phyloP scores from a whole-genome alignment of 768 basidiomycete genomes.

The Brasilioporus rufonigricans region DNA sequence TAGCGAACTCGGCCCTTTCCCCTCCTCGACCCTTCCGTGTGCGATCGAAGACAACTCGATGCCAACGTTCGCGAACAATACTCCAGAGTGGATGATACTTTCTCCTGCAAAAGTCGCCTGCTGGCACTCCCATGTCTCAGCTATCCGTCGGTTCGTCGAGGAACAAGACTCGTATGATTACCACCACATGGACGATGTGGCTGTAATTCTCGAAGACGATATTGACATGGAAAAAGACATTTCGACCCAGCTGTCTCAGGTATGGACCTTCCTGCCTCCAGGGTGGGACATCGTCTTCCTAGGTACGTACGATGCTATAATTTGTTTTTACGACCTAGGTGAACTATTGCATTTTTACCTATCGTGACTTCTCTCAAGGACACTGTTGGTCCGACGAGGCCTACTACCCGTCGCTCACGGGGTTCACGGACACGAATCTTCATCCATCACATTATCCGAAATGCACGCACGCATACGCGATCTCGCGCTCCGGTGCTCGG shows the following conservation, averaged over 20 bases:
- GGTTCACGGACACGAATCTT: conserved; percentile 30
- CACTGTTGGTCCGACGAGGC: conserved; percentile 81
- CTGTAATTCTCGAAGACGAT: conserved; percentile 74
- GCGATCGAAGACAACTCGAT: conserved; percentile 42
- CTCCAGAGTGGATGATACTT: conserved; percentile 51
- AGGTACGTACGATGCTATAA: conserved; percentile 38
- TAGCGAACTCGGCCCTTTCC: neutral
- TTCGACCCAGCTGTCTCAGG: conserved; percentile 32
- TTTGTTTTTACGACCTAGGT: neutral
- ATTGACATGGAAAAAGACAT: conserved; percentile 74
- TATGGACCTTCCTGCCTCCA: conserved; percentile 54
- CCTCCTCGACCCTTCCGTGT: conserved; percentile 36
- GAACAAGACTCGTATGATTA: conserved; percentile 20
- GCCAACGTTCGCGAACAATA: conserved; percentile 30
- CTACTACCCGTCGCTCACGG: conserved; percentile 37
- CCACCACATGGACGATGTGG: conserved; percentile 32
- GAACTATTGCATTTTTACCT: neutral
- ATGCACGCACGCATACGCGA: conserved; percentile 72
- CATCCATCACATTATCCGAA: conserved; percentile 61
- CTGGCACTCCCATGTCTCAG: conserved; percentile 65
- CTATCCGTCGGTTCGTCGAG: conserved; percentile 44
- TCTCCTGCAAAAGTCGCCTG: conserved; percentile 63
- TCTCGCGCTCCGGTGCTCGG: conserved; percentile 58
- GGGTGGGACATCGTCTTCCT: conserved; percentile 76
- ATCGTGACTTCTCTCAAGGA: conserved; percentile 39